Evolutionary conservation across 148 eudicot genomes (phyloP), one percentile per base, ranked within the genome.

Genomic region (Fagopyrum esculentum): DNA sequence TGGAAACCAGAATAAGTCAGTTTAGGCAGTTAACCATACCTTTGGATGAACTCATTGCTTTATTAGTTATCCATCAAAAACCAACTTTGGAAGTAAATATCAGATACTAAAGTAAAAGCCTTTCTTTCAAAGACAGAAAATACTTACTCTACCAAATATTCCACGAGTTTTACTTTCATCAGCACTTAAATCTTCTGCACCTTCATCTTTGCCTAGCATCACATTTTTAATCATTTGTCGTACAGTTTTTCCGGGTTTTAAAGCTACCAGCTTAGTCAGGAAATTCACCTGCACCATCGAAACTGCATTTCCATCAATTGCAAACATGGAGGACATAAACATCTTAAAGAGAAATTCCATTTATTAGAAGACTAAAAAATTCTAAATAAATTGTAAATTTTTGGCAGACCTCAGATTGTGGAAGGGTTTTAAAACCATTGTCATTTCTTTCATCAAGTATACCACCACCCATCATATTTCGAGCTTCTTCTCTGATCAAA

Each of bases 401-500:
- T 12, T 29, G 78, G 70, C 82, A 71, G 60, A 92, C 98, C 97
- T 95, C 98, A 74, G 98, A 87, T 82, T 92, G 89, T 78, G 98
- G 98, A 56, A 95, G 96, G 0, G 91, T 92, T 78, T 44, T 87
- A 63, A 95, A 85, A 79, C 98, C 98, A 73, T 93, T 95, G 69
- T 88, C 89, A 84, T 95, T 92, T 89, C 98, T 89, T 81, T 95
- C 98, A 76, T 95, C 97, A 66, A 92, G 86, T 71, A 95, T 87
- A 78, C 98, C 97, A 78, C 98, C 97, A 75, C 98, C 98, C 93
- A 92, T 82, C 98, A 95, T 92, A 84, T 86, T 90, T 69, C 98
- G 85, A 79, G 98, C 98, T 85, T 95, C 98, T 82, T 95, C 98
- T 92, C 97, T 87, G 80, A 92, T 89, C 76, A 92, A 83, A 82